Conservation (phyloP, 2,329 filamentous ascomycete species). For the Alternaria angustiovoidea region DNA sequence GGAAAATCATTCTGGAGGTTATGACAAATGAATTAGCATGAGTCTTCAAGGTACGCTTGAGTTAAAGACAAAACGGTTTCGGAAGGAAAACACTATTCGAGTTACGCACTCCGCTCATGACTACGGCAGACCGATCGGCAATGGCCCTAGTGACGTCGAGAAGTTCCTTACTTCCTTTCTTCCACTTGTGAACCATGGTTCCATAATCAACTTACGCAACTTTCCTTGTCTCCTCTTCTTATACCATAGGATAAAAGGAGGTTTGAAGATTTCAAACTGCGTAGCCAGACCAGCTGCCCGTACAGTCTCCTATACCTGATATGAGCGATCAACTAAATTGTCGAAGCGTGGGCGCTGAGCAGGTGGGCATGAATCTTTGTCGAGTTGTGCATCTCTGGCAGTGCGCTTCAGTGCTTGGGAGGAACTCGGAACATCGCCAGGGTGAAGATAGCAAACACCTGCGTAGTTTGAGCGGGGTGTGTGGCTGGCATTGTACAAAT, state of each 20-base stretch:
- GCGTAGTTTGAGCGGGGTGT: too few species aligned
- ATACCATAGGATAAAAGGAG: background rate
- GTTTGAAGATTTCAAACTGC: background rate
- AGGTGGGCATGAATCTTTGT: background rate
- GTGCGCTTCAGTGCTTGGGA: background rate
- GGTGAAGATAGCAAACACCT: background rate
- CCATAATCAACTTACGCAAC: too few species aligned
- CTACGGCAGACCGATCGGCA: too few species aligned
- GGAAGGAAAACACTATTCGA: too few species aligned
- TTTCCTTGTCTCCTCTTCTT: too few species aligned
- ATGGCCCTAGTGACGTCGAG: too few species aligned
- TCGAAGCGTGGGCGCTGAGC: background rate
- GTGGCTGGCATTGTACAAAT: too few species aligned
- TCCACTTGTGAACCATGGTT: too few species aligned
- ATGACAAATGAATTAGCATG: background rate
- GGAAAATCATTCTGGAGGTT: background rate
- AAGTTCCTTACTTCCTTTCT: too few species aligned
- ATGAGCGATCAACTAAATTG: background rate
- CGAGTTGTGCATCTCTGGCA: background rate
- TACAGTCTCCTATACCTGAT: too few species aligned
- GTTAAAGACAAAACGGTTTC: background rate
- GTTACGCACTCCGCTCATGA: background rate
- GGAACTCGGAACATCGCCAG: background rate
- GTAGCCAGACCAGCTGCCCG: background rate
- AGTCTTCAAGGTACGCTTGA: background rate